These are phyloP conservation scores for Boletales sp. DNA, from an alignment of 768 basidiomycete genomes.

Conservation along the genomic window DNA sequence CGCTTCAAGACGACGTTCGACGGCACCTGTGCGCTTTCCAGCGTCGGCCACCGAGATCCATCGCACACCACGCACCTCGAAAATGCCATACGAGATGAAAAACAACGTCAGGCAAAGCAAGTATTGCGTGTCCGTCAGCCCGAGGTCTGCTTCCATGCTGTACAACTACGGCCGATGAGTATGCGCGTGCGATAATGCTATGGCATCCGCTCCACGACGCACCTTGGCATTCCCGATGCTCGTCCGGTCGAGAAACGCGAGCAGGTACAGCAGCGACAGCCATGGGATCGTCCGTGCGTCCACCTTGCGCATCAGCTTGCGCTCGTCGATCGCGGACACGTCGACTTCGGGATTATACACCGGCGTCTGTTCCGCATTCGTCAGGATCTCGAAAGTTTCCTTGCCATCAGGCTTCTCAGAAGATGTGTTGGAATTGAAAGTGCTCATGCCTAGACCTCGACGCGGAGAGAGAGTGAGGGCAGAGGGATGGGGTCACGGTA, in stretches of 20 bases:
- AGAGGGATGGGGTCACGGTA: not conserved
- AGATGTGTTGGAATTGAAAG: not conserved
- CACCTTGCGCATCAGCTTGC: slow-evolving; percentile 65
- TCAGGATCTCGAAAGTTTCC: not conserved
- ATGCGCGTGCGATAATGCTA: not conserved
- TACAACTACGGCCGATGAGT: slow-evolving; percentile 47
- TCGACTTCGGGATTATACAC: slow-evolving; percentile 49
- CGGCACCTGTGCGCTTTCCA: slow-evolving; percentile 43
- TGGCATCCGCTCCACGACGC: not conserved
- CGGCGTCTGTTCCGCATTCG: not conserved
- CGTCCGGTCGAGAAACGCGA: slow-evolving; percentile 65
- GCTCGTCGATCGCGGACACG: slow-evolving; percentile 58
- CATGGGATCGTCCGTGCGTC: slow-evolving; percentile 65
- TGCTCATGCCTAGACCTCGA: not conserved
- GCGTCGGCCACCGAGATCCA: not conserved
- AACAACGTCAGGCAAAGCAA: slow-evolving; percentile 58
- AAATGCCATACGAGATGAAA: slow-evolving; percentile 63
- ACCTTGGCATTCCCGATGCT: slow-evolving; percentile 45
- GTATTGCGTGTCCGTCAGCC: slow-evolving; percentile 65
- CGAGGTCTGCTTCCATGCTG: slow-evolving; percentile 52
- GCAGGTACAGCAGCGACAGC: slow-evolving; percentile 71
- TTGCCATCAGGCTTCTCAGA: not conserved
- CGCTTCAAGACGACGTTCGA: slow-evolving; percentile 72
- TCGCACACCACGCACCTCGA: slow-evolving; percentile 45
- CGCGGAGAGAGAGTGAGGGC: not conserved